Evolutionary conservation across 2,329 filamentous ascomycete genomes (phyloP).

Genomic region (Monascus ruber): DNA sequence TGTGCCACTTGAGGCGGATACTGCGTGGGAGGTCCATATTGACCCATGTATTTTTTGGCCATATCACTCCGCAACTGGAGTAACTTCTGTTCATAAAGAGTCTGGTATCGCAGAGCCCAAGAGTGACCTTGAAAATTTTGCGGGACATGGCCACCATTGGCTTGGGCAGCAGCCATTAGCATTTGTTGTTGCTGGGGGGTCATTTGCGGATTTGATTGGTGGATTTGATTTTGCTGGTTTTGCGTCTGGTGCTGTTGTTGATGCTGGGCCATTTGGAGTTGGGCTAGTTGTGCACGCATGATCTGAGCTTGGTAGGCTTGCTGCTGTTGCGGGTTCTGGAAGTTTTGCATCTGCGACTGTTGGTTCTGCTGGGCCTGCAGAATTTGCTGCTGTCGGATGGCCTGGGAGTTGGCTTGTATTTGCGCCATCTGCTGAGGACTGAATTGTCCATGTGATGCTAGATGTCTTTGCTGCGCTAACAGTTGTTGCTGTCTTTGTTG

Average conservation of each 20-base stretch:
- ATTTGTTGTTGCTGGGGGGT: slow-evolving; percentile 26
- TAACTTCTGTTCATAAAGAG: slow-evolving; percentile 26
- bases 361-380: slow-evolving; percentile 26
- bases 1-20: slow-evolving; percentile 28
- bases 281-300: slow-evolving; percentile 26
- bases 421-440: slow-evolving; percentile 32
- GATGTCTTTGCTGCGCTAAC: slow-evolving; percentile 25
- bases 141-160: slow-evolving; percentile 24
- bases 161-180: slow-evolving; percentile 28
- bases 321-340: slow-evolving; percentile 10
- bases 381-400: slow-evolving; percentile 32
- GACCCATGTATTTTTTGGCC: slow-evolving; percentile 22
- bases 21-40: slow-evolving; percentile 28
- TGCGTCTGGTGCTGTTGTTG: slow-evolving; percentile 11
- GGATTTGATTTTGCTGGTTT: slow-evolving; percentile 14
- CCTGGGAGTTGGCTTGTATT: slow-evolving; percentile 33
- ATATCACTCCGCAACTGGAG: slow-evolving; percentile 26
- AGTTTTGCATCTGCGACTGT: slow-evolving; percentile 14
- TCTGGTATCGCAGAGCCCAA: slow-evolving; percentile 22
- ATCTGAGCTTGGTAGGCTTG: slow-evolving; percentile 28
- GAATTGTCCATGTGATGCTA: slow-evolving; percentile 20
- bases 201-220: slow-evolving; percentile 23
- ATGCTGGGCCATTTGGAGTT: slow-evolving; percentile 24
- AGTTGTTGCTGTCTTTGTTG: slow-evolving; percentile 30
- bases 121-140: slow-evolving; percentile 19